phyloP scores from a whole-genome alignment of 257 asterid genomes.

The Nicotiana obtusifolia region DNA sequence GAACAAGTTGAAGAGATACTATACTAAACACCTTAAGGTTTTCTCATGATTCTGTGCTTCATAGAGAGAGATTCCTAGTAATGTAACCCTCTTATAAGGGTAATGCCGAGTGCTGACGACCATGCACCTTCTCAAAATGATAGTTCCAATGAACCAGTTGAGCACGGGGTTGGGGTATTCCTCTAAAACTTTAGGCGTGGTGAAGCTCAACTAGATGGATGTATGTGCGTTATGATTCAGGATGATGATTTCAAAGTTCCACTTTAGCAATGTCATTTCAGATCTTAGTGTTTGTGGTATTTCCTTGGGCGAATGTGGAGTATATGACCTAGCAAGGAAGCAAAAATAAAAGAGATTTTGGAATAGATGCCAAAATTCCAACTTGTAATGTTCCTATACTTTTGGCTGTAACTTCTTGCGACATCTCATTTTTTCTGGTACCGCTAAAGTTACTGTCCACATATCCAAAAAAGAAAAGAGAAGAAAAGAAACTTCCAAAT shows the following conservation, averaged over 20 bases:
- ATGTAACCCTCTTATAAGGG: neutral
- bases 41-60: neutral
- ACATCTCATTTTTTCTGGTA: neutral
- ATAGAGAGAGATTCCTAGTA: neutral
- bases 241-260: neutral
- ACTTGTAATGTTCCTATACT: neutral
- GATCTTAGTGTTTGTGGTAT: neutral
- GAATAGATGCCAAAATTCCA: neutral
- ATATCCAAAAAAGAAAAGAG: too few species aligned
- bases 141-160: neutral
- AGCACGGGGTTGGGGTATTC: neutral
- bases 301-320: neutral
- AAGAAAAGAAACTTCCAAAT: too few species aligned
- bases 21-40: neutral
- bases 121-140: neutral
- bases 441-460: too few species aligned
- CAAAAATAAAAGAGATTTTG: neutral
- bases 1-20: neutral
- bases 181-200: neutral
- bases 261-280: neutral
- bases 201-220: neutral
- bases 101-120: neutral
- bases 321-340: neutral
- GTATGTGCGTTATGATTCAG: neutral
- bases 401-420: neutral